Conservation (phyloP, 352 stramenopile species). For the Phytophthora fragariae region DNA sequence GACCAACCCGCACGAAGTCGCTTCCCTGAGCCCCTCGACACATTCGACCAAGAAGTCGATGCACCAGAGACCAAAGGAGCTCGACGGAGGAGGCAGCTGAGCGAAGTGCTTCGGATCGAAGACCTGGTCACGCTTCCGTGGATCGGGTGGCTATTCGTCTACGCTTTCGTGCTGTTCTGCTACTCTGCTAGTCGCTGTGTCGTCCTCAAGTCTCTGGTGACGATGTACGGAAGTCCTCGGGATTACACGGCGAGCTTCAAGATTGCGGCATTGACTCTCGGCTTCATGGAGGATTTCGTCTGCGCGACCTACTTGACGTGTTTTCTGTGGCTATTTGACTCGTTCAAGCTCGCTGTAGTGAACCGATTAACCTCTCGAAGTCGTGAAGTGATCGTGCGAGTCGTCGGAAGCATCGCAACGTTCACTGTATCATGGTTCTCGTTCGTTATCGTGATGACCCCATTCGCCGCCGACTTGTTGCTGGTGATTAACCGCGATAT, state of each 20-base stretch:
- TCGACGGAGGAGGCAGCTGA: not conserved
- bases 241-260: slow-evolving; percentile 14
- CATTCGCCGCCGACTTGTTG: slow-evolving; percentile 39
- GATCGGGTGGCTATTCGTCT: slow-evolving; percentile 21
- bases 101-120: not conserved
- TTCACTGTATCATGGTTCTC: slow-evolving; percentile 10
- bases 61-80: not conserved
- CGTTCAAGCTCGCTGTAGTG: not conserved
- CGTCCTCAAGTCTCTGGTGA: slow-evolving; percentile 17
- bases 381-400: not conserved
- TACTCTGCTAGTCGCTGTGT: slow-evolving; percentile 16
- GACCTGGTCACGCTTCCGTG: slow-evolving; percentile 1
- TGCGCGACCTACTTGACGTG: slow-evolving; percentile 25
- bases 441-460: slow-evolving; percentile 21
- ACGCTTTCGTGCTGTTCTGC: slow-evolving; percentile 14
- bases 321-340: slow-evolving; percentile 23
- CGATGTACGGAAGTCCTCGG: slow-evolving; percentile 7
- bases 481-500: slow-evolving; percentile 38
- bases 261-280: slow-evolving; percentile 17
- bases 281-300: slow-evolving; percentile 26
- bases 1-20: not conserved
- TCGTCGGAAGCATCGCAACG: not conserved
- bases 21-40: not conserved
- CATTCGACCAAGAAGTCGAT: not conserved
- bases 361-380: not conserved